These are phyloP conservation scores for Coemansia sp. DNA, from an alignment of 192 early-diverging fungal genomes.

Conservation along the genomic window DNA sequence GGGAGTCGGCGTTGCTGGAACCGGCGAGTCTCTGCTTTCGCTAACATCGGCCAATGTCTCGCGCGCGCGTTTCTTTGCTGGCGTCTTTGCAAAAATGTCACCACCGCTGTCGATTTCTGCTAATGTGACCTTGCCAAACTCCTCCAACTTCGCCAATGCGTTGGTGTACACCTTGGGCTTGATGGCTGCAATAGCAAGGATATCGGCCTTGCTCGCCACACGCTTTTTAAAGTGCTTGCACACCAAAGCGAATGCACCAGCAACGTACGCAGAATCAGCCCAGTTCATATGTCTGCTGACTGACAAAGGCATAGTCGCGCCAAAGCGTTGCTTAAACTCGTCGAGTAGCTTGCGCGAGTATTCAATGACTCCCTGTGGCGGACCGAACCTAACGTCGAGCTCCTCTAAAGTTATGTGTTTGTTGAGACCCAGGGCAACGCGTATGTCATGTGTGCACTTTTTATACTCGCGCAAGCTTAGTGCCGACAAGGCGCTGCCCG, in stretches of 20 bases:
- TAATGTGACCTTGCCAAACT: conserved; percentile 24
- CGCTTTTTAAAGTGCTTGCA: conserved; percentile 49
- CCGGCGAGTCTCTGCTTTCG: not conserved
- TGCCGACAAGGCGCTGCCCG: conserved; percentile 37
- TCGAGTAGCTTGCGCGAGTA: conserved; percentile 25
- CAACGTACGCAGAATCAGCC: conserved; percentile 45
- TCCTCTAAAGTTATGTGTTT: conserved; percentile 47
- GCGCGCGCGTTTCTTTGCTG: conserved; percentile 21
- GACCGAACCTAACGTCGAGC: conserved; percentile 43
- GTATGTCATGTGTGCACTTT: conserved; percentile 27
- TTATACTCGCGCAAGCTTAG: conserved; percentile 28
- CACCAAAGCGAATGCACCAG: conserved; percentile 32
- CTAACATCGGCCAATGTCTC: not conserved
- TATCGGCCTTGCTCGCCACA: conserved; percentile 23
- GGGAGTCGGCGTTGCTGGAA: not conserved
- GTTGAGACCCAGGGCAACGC: conserved; percentile 35
- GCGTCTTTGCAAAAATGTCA: conserved; percentile 9
- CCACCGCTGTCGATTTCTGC: conserved; percentile 17
- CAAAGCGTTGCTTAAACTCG: conserved; percentile 30
- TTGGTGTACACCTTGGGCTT: conserved; percentile 23
- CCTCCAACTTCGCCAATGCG: conserved; percentile 31
- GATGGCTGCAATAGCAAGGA: conserved; percentile 18
- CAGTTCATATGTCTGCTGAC: conserved; percentile 38
- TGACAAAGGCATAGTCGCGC: conserved; percentile 25
- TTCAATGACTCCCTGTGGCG: conserved; percentile 30